Conservation (phyloP, 345 rosid species). For the Kandelia obovata region DNA sequence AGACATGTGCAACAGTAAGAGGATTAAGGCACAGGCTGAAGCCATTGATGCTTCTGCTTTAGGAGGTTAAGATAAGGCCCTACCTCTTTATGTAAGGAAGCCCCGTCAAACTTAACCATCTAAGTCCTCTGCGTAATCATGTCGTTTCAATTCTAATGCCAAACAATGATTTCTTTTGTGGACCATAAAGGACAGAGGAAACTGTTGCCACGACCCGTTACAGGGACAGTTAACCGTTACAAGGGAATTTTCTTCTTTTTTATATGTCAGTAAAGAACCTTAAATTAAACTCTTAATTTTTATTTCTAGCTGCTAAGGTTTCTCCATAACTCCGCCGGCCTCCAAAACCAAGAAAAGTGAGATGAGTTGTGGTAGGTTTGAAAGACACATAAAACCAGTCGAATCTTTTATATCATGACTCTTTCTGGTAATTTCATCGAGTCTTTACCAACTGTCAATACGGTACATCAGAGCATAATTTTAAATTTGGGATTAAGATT, state of each 20-base stretch:
- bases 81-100: constrained; percentile 28
- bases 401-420: too few relatives aligned
- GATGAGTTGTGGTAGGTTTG: too few relatives aligned
- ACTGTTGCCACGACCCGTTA: constrained; percentile 32
- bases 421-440: too few relatives aligned
- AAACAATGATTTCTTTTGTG: constrained; percentile 21
- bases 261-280: too few relatives aligned
- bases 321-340: too few relatives aligned
- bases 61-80: constrained; percentile 5
- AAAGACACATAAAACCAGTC: too few relatives aligned
- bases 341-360: too few relatives aligned
- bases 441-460: too few relatives aligned
- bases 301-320: too few relatives aligned
- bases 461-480: too few relatives aligned
- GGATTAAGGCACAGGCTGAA: constrained; percentile 25
- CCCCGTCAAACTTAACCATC: constrained; percentile 10
- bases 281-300: too few relatives aligned
- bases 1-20: constrained; percentile 30
- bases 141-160: constrained; percentile 17
- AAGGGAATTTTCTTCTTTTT: not conserved
- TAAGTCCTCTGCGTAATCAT: constrained; percentile 43
- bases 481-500: too few relatives aligned
- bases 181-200: constrained; percentile 16
- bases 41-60: constrained; percentile 39
- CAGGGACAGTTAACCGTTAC: constrained; percentile 45